Evolutionary conservation across 2,329 filamentous ascomycete genomes (phyloP).

Genomic region (Chaetomium olivaceum): DNA sequence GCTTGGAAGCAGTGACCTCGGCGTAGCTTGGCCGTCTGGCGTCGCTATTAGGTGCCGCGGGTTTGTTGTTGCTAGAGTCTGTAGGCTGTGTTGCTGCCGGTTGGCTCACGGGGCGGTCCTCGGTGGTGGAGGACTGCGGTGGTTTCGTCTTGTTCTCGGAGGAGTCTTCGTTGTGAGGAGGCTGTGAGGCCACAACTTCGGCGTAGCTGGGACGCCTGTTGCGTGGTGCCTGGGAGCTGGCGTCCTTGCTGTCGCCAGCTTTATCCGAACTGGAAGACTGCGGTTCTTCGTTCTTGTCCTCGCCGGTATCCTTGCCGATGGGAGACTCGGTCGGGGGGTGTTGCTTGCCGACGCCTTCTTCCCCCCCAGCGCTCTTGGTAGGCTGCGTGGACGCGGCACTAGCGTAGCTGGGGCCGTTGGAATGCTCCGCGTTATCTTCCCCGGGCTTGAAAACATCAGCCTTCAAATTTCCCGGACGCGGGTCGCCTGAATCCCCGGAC

Average conservation of each 20-base stretch:
- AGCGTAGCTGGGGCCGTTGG: not conserved
- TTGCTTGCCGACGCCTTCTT: too few relatives aligned
- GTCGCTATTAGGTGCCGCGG: not conserved
- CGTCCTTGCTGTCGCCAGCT: not conserved
- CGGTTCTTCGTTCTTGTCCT: not conserved
- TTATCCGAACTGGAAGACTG: not conserved
- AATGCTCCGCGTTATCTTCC: not conserved
- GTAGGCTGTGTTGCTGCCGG: not conserved
- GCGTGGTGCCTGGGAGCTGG: not conserved
- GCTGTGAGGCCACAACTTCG: conserved; percentile 7
- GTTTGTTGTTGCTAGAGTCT: not conserved
- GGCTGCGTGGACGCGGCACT: too few relatives aligned
- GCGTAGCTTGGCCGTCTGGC: not conserved
- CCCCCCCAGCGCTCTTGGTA: too few relatives aligned
- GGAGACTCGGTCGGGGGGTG: not conserved
- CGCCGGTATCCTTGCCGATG: not conserved
- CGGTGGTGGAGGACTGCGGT: too few relatives aligned
- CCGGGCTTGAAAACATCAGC: not conserved
- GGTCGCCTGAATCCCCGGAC: not conserved
- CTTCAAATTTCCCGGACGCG: not conserved
- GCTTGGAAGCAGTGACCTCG: not conserved
- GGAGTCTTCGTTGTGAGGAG: not conserved
- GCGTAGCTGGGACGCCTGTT: conserved; percentile 16
- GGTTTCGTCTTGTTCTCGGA: not conserved
- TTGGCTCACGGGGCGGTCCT: too few relatives aligned